Percentiles rank a stretch among this genome's conserved stretches.
These are phyloP conservation scores for Dothideomycetidae sp. DNA, from an alignment of 2,329 filamentous ascomycete species.

Conservation along the genomic window DNA sequence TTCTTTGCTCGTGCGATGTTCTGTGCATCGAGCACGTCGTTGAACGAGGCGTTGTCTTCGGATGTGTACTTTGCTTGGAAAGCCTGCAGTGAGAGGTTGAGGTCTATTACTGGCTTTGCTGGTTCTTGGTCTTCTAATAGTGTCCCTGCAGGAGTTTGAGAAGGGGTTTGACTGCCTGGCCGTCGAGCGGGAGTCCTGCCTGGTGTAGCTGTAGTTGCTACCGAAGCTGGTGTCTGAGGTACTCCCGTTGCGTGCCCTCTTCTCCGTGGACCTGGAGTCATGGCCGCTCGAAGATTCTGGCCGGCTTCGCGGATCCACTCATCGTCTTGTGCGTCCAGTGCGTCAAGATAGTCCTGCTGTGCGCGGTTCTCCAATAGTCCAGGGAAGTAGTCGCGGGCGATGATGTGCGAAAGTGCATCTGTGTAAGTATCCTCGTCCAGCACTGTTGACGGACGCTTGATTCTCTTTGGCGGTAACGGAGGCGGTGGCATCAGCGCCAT, in stretches of 20 bases:
- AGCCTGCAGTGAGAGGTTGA: conserved; percentile 63
- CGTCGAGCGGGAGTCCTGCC: conserved; percentile 52
- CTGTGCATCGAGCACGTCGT: conserved; percentile 77
- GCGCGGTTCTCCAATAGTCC: conserved; percentile 73
- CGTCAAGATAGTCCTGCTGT: conserved; percentile 84
- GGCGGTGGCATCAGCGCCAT: conserved; percentile 66
- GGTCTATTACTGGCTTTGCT: conserved; percentile 45
- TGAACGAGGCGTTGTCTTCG: conserved; percentile 96
- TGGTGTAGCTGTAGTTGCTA: conserved; percentile 14
- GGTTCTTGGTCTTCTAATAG: conserved; percentile 22
- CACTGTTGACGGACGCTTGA: conserved; percentile 76
- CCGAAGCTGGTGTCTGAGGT: conserved; percentile 42
- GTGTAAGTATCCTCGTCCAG: conserved; percentile 93
- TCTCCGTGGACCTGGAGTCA: conserved; percentile 56
- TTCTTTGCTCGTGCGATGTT: conserved; percentile 74
- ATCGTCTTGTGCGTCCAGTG: conserved; percentile 69
- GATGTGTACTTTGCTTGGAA: conserved; percentile 93
- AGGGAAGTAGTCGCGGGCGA: conserved; percentile 92
- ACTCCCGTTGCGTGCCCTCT: conserved; percentile 27
- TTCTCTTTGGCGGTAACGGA: conserved; percentile 70
- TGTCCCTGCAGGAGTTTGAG: conserved; percentile 21
- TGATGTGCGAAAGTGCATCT: conserved; percentile 79
- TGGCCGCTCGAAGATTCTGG: conserved; percentile 48
- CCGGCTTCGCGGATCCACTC: conserved; percentile 78
- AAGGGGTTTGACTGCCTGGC: conserved; percentile 33